Percentiles rank a stretch among this genome's conserved stretches.
Conservation (phyloP, 2,329 filamentous ascomycete genomes). For the Plectosphaerella cucumerina region DNA sequence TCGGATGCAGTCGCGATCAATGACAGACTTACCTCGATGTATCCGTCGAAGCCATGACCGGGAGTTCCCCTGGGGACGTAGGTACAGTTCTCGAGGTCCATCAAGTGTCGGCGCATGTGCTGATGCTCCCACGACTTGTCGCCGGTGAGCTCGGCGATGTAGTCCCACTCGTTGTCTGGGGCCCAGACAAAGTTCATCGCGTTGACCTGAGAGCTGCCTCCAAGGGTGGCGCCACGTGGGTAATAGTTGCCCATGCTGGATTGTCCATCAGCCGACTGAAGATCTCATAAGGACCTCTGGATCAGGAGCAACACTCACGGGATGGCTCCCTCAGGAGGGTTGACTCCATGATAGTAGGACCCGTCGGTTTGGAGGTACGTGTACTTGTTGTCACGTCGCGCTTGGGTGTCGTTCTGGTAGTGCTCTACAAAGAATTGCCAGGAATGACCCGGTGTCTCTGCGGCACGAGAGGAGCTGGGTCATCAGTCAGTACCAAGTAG, state of each 20-base stretch:
- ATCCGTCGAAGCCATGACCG: conserved; percentile 47
- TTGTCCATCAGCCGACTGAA: background rate
- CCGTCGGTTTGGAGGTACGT: conserved; percentile 12
- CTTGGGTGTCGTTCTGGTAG: conserved; percentile 12
- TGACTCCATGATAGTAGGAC: conserved; percentile 10
- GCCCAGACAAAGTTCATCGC: conserved; percentile 43
- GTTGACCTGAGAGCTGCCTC: conserved; percentile 29
- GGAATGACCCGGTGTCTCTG: background rate
- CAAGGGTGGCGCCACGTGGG: conserved; percentile 19
- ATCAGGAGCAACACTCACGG: background rate
- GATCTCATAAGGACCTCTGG: background rate
- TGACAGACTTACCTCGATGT: conserved; percentile 27
- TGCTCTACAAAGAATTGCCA: conserved; percentile 16
- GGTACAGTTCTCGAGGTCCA: conserved; percentile 39
- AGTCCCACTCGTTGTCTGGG: conserved; percentile 43
- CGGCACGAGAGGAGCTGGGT: background rate
- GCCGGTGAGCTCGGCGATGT: conserved; percentile 43
- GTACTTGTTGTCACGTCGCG: conserved; percentile 10
- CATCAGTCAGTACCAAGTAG: background rate
- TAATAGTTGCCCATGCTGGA: conserved; percentile 16
- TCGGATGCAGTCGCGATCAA: no score
- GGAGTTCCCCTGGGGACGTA: conserved; percentile 31
- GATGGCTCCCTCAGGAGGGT: conserved; percentile 12
- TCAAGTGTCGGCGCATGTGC: conserved; percentile 46
- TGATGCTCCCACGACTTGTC: conserved; percentile 43